Conservation (phyloP, 176 grass and related monocot species). For the Melocanna baccifera region DNA sequence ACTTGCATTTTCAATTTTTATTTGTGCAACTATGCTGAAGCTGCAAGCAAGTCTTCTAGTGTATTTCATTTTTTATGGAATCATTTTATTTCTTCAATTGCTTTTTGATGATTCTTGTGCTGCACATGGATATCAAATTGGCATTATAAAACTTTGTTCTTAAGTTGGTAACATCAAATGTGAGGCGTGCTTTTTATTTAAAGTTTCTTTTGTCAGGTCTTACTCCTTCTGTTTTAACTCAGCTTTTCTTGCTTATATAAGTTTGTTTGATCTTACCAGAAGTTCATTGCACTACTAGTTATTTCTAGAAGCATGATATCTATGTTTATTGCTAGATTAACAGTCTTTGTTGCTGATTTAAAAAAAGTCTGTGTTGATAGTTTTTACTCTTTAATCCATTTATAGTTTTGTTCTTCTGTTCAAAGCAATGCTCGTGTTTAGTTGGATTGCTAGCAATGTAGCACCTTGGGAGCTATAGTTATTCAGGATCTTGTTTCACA, state of each 20-base stretch:
- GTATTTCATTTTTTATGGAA: background rate
- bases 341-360: too few species aligned
- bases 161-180: background rate
- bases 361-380: too few species aligned
- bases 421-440: background rate
- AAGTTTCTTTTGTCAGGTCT: background rate
- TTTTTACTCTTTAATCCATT: background rate
- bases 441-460: background rate
- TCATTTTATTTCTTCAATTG: background rate
- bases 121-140: background rate
- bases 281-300: background rate
- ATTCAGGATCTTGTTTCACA: background rate
- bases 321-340: background rate
- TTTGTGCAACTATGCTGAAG: slow-evolving; percentile 5
- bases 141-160: background rate
- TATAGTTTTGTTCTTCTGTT: background rate
- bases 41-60: slow-evolving; percentile 14
- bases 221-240: background rate
- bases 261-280: background rate
- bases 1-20: background rate
- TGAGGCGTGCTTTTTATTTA: too few species aligned
- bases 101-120: background rate
- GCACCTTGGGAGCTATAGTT: background rate
- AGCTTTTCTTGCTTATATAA: background rate
- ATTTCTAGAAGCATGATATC: background rate